These are phyloP conservation scores for Penicillium sp. DNA, from an alignment of 2,329 filamentous ascomycete genomes.

Conservation along the genomic window DNA sequence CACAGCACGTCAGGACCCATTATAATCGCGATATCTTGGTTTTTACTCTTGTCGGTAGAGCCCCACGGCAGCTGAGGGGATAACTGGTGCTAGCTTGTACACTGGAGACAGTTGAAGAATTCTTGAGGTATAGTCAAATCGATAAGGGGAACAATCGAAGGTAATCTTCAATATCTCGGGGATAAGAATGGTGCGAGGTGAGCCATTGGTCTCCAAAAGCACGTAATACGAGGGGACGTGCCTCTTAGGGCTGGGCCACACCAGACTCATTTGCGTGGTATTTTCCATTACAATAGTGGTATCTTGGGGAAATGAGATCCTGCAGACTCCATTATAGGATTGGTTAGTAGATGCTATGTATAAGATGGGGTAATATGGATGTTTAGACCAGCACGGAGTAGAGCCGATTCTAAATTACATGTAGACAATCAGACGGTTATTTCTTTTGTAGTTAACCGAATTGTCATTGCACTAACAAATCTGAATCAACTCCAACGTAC, in stretches of 20 bases:
- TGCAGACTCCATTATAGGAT: neutral
- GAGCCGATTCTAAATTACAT: neutral
- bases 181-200: neutral
- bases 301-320: neutral
- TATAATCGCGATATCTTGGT: conserved; percentile 10
- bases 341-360: neutral
- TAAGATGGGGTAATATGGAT: neutral
- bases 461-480: neutral
- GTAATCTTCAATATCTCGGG: neutral
- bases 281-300: neutral
- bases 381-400: neutral
- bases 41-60: neutral
- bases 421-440: neutral
- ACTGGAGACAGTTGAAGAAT: neutral
- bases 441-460: neutral
- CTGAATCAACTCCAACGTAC: neutral
- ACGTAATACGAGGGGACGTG: neutral
- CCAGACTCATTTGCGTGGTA: no score
- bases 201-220: neutral
- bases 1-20: conserved; percentile 15
- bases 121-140: neutral
- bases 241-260: neutral
- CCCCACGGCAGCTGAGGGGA: neutral
- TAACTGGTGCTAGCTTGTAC: neutral
- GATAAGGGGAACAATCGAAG: neutral